Percentiles rank a stretch among this genome's conserved stretches.
Conservation (phyloP, 495 filamentous ascomycete genomes). For the Monascus purpureus region DNA sequence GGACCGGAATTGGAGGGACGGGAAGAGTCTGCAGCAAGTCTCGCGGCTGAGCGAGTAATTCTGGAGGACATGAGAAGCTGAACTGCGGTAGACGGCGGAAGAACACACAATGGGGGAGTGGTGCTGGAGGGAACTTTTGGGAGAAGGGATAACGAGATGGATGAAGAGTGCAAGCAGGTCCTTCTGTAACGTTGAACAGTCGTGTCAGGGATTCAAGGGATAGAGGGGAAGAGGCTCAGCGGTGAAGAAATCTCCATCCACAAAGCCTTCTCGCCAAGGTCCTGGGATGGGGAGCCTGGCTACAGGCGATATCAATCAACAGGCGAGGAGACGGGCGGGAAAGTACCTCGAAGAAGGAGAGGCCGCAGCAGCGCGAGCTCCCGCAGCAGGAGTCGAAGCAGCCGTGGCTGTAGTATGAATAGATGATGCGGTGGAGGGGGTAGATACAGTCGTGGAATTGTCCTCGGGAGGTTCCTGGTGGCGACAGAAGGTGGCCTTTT, state of each 20-base stretch:
- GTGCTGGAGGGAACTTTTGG: too few relatives aligned
- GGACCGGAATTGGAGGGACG: slow-evolving; percentile 21
- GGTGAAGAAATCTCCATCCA: too few relatives aligned
- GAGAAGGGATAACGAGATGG: slow-evolving; percentile 2
- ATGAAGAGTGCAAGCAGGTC: background rate
- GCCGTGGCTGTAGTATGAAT: too few relatives aligned
- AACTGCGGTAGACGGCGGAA: slow-evolving; percentile 4
- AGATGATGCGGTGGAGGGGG: too few relatives aligned
- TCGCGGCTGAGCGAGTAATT: slow-evolving; percentile 67
- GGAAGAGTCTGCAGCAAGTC: slow-evolving; percentile 53
- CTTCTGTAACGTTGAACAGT: background rate
- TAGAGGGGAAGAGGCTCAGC: slow-evolving; percentile 1
- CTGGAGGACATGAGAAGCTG: slow-evolving; percentile 67
- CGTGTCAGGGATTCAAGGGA: slow-evolving; percentile 2
- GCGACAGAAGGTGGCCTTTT: slow-evolving; percentile 27
- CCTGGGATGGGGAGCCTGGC: slow-evolving; percentile 2
- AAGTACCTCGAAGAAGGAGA: slow-evolving; percentile 36
- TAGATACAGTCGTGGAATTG: slow-evolving; percentile 18
- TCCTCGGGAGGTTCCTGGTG: slow-evolving; percentile 38
- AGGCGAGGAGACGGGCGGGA: slow-evolving; percentile 12
- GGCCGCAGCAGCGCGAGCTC: slow-evolving; percentile 17
- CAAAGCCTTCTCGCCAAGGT: slow-evolving; percentile 1
- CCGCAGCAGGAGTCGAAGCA: slow-evolving; percentile 11
- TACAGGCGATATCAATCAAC: slow-evolving; percentile 3
- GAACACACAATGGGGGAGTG: slow-evolving; percentile 1